phyloP scores from a whole-genome alignment of 2,329 filamentous ascomycete genomes.

The Penicillium sp. region DNA sequence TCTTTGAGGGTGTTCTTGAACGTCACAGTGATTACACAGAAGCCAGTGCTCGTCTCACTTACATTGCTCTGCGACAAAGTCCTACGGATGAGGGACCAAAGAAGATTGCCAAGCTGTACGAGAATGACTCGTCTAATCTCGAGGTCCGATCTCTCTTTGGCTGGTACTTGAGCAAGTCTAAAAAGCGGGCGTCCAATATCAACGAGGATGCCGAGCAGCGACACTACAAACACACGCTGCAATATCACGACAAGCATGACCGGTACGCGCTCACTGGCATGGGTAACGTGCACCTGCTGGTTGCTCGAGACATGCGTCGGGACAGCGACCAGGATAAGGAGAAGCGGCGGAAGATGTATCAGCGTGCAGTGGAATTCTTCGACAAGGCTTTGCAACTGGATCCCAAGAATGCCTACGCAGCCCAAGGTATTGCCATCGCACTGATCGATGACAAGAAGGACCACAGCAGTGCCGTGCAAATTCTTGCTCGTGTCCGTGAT shows the following conservation, averaged over 20 bases:
- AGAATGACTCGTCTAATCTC: slow-evolving; percentile 74
- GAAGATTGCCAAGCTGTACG: slow-evolving; percentile 76
- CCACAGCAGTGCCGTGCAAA: slow-evolving; percentile 69
- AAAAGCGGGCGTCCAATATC: slow-evolving; percentile 73
- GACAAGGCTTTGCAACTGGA: slow-evolving; percentile 96
- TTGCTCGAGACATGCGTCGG: slow-evolving; percentile 89
- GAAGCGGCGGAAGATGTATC: slow-evolving; percentile 79
- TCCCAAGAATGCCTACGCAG: slow-evolving; percentile 89
- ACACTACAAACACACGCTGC: slow-evolving; percentile 93
- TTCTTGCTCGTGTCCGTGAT: slow-evolving; percentile 86
- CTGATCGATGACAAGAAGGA: slow-evolving; percentile 93
- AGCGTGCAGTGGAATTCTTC: slow-evolving; percentile 94
- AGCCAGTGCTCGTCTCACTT: slow-evolving; percentile 79
- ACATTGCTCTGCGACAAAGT: slow-evolving; percentile 75
- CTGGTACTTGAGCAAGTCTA: slow-evolving; percentile 87
- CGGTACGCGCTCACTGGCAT: slow-evolving; percentile 94
- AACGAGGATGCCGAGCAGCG: slow-evolving; percentile 86
- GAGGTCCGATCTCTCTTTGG: slow-evolving; percentile 91
- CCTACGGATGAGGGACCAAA: slow-evolving; percentile 83
- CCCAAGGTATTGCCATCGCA: slow-evolving; percentile 91
- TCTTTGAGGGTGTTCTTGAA: slow-evolving; percentile 78
- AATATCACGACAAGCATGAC: slow-evolving; percentile 94
- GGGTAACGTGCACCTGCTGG: slow-evolving; percentile 87
- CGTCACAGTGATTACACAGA: slow-evolving; percentile 91
- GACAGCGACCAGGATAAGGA: slow-evolving; percentile 86